These are phyloP conservation scores for Volvox africanus DNA, from an alignment of 139 green algal species.

Conservation along the genomic window DNA sequence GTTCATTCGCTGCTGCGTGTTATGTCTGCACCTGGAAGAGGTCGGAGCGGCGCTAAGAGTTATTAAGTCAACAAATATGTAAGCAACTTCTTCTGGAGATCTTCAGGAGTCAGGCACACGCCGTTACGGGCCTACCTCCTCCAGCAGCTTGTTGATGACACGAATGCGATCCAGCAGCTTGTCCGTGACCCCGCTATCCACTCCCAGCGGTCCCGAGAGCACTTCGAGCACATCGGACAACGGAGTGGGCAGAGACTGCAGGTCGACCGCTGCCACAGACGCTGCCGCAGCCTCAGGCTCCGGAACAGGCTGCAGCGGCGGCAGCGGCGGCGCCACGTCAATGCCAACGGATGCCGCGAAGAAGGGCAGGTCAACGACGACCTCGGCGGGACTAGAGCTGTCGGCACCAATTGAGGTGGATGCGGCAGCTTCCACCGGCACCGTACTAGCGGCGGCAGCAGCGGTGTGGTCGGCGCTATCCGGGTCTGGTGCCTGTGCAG, in stretches of 20 bases:
- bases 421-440: not conserved
- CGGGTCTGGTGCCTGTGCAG: not conserved
- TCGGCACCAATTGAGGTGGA: not conserved
- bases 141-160: slow-evolving; percentile 32
- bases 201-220: not conserved
- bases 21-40: no score
- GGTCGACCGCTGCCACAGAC: not conserved
- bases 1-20: no score
- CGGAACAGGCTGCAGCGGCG: not conserved
- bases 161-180: slow-evolving; percentile 44
- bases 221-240: slow-evolving; percentile 5
- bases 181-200: not conserved
- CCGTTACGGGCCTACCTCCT: not conserved
- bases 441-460: not conserved
- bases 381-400: not conserved
- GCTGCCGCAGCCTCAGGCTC: not conserved
- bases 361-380: not conserved
- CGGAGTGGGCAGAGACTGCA: not conserved
- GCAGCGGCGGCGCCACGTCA: not conserved
- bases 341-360: not conserved
- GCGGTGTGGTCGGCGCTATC: not conserved
- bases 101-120: no score
- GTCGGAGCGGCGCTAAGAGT: no score
- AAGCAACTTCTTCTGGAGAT: no score
- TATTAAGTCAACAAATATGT: no score